These are phyloP conservation scores for Thymus quinquecostatus DNA, from an alignment of 257 asterid genomes.

Conservation along the genomic window DNA sequence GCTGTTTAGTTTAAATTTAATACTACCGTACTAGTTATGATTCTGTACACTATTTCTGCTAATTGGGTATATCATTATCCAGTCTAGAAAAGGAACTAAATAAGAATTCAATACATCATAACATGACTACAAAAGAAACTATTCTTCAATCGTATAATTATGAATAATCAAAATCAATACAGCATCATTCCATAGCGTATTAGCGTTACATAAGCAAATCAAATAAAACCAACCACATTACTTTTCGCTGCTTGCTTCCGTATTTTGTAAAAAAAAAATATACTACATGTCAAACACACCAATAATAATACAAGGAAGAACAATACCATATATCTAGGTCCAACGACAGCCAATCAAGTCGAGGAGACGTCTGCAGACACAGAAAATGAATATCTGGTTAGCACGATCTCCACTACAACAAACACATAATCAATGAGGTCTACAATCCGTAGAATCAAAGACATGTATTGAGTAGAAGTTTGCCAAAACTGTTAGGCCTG, in stretches of 20 bases:
- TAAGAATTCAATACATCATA: too few species aligned
- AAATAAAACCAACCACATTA: too few species aligned
- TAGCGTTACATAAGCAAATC: too few species aligned
- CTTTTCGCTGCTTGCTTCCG: not conserved
- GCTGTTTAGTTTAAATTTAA: too few species aligned
- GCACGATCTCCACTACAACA: not conserved
- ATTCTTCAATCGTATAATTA: too few species aligned
- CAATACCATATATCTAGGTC: not conserved
- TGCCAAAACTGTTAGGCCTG: not conserved
- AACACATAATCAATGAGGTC: not conserved
- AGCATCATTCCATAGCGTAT: too few species aligned
- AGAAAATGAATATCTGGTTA: not conserved
- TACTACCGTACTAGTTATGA: too few species aligned
- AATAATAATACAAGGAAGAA: not conserved
- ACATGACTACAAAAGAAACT: too few species aligned
- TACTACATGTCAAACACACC: not conserved
- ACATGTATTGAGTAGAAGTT: not conserved
- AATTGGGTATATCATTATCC: too few species aligned
- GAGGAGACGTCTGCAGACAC: not conserved
- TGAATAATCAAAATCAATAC: too few species aligned
- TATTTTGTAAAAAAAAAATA: not conserved
- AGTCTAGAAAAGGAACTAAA: too few species aligned
- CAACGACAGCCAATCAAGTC: conserved; percentile 3
- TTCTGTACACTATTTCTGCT: too few species aligned
- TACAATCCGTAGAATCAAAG: not conserved